Evolutionary conservation across 805 yeast genomes (phyloP), one percentile per base, ranked within the genome.

Genomic region (Candida sphagnicola): DNA sequence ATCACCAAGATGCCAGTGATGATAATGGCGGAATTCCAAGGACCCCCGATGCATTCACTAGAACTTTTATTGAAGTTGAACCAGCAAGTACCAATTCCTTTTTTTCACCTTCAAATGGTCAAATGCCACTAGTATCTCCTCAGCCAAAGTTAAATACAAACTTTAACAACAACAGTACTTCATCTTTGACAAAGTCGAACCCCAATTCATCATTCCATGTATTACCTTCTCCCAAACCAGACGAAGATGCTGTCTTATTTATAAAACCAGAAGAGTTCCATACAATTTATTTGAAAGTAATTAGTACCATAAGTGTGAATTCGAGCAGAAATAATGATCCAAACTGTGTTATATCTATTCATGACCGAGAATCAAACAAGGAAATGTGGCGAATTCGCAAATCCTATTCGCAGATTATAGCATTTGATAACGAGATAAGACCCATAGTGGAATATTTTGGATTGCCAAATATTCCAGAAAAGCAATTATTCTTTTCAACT

Each of bases 341-440:
- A 13, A 61, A 62, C 19, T 70, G 85, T 16, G 68, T 84, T 1
- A 70, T 90, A 38, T 72, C 82, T 13, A 78, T 85, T 4, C 63
- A 73, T 33, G 91, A 85, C 47, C 72, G 80, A 24, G 78, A 71
- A 17, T 61, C 80, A 2, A 65, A 69, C 28, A 79, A 79, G 43
- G 87, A 81, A 49, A 74, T 85, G 67, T 90, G 95, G 83, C 72
- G 80, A 48, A 78, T 87, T 38, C 67, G 78, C 30, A 88, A 88
- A 51, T 59, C 78, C 2, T 74, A 79, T 42, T 62, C 75, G 1
- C 82, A 81, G 48, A 62, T 91, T n/a, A 45, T 66, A 4, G 67
- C 71, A 8, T 69, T 90, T 44, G 95, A 88, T 57, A 58, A 62
- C 16, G 76, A 72, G 28, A 63, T 87, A 8, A 68, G 88, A 45